A percentile compares a stretch with the other conserved stretches of the same genome.
These are phyloP conservation scores for Ceratocystis smalleyi DNA, from an alignment of 2,329 filamentous ascomycete species.

Conservation along the genomic window DNA sequence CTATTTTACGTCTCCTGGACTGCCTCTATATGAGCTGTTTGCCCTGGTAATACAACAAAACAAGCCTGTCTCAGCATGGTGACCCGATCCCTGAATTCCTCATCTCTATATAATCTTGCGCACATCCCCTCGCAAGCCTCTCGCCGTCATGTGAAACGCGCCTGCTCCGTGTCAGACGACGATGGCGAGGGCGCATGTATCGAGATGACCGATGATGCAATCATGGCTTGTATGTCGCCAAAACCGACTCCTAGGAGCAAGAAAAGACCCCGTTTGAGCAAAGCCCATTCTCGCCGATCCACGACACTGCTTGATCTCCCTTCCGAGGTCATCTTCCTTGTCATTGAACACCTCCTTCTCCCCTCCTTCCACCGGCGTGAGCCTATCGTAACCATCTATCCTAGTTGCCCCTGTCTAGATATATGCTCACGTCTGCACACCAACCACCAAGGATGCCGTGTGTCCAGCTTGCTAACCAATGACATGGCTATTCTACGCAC, in stretches of 20 bases:
- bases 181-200: not conserved
- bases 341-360: constrained; percentile 10
- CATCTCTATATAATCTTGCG: not conserved
- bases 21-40: no score
- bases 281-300: not conserved
- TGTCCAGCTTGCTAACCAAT: constrained; percentile 13
- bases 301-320: constrained; percentile 9
- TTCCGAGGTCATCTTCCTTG: constrained; percentile 10
- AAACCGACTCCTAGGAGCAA: not conserved
- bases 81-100: not conserved
- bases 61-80: no score
- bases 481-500: constrained; percentile 26
- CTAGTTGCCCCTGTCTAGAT: constrained; percentile 23
- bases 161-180: not conserved
- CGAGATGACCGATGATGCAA: not conserved
- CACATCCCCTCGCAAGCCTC: not conserved
- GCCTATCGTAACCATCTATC: constrained; percentile 24
- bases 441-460: constrained; percentile 24
- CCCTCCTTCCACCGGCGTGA: constrained; percentile 18
- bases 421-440: constrained; percentile 23
- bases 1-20: no score
- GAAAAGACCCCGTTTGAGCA: not conserved
- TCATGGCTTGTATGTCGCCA: not conserved
- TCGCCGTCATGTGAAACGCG: not conserved
- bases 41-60: no score